Evolutionary conservation across 2,329 filamentous ascomycete species (phyloP), one percentile per base, ranked within the genome.

Genomic region (Botrytis byssoidea): DNA sequence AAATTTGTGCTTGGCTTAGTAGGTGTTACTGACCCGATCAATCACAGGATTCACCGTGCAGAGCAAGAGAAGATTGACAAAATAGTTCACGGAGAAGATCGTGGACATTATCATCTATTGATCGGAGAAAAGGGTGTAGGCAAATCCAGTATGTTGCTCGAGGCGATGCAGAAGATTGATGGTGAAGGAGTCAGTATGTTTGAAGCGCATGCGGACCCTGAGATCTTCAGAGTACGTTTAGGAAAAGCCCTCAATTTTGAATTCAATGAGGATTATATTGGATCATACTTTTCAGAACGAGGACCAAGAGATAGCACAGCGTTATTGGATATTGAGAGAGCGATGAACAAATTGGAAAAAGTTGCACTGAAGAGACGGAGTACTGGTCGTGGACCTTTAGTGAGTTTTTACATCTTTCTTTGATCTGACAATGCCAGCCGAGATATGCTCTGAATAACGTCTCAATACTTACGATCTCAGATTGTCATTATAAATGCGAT

Each of bases 341-440:
- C 96, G 0, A 91, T 99, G 82, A 99, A 99, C 86, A 99, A 99
- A 83, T 85, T 99, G 18, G 96, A 99, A 81, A 99, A 99, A 82
- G 93, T 98, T 12, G 96, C 96, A 0, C 84, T 99, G 74, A 86
- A 86, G 77, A 88, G 92, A 70, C 87, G 94, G 63, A 85, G 87
- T 46, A 84, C 82, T 74, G 82, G 80, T 1, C 88, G 88, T 14
- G 86, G 87, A 74, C 96, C 96, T 2, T 85, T 99, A 8, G 87
- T 99, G n/a, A 48, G 63, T 18, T 35, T 16, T 44, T 40, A n/a
- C 2, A 4, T 29, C 59, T 29, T 40, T 2, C 6, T 9, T 8
- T 25, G n/a, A 67, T 67, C 25, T 32, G 25, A 25, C 5, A 42
- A 22, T 42, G 3, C 12, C 18, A 6, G 35, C 5, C 16, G 18